A percentile compares a stretch with the other conserved stretches of the same genome.
phyloP scores from a whole-genome alignment of 192 early-diverging fungal genomes.

The Podila minutissima region DNA sequence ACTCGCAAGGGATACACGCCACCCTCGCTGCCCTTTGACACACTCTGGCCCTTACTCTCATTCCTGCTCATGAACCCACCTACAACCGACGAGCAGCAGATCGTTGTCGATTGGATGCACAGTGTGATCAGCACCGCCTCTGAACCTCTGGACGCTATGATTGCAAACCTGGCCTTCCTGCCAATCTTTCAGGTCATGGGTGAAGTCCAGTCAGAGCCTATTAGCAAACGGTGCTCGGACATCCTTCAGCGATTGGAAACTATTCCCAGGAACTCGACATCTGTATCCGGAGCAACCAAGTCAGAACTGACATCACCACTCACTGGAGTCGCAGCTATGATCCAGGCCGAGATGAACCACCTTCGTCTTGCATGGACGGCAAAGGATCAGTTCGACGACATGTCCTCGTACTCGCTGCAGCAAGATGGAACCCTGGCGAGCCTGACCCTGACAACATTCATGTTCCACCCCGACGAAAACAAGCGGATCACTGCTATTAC shows the following conservation, averaged over 20 bases:
- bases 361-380: slow-evolving; percentile 11
- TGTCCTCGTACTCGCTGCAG: slow-evolving; percentile 1
- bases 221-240: slow-evolving; percentile 45
- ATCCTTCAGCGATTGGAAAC: slow-evolving; percentile 37
- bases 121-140: slow-evolving; percentile 1
- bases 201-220: slow-evolving; percentile 31
- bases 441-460: slow-evolving; percentile 37
- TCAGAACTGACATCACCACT: background rate
- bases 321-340: slow-evolving; percentile 27
- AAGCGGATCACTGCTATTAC: slow-evolving; percentile 31
- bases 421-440: slow-evolving; percentile 33
- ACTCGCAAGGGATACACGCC: slow-evolving; percentile 16
- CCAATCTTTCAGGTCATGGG: slow-evolving; percentile 63
- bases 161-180: slow-evolving; percentile 54
- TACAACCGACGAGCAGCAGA: slow-evolving; percentile 56
- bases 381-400: background rate
- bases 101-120: slow-evolving; percentile 51
- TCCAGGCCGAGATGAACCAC: slow-evolving; percentile 24
- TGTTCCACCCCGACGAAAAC: slow-evolving; percentile 49
- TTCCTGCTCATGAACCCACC: slow-evolving; percentile 55
- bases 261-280: slow-evolving; percentile 6
- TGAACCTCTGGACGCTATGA: slow-evolving; percentile 14
- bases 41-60: slow-evolving; percentile 54
- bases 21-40: slow-evolving; percentile 26
- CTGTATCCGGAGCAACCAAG: background rate